Conservation (phyloP, 331 rosid species). For the Dryas integrifolia region DNA sequence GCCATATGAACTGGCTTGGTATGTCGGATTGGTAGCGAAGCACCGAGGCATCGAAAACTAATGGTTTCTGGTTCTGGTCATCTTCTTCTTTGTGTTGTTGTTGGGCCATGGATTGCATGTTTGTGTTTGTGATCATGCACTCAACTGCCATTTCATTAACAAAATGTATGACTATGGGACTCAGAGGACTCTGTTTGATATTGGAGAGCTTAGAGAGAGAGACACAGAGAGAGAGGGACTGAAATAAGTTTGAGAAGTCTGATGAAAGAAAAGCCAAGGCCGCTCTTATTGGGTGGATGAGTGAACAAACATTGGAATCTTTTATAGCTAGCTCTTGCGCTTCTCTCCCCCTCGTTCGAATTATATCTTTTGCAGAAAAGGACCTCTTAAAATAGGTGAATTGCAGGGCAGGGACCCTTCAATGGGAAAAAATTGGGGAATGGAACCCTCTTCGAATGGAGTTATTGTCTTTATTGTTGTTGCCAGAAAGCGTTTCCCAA, state of each 20-base stretch:
- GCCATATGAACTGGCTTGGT: constrained; percentile 84
- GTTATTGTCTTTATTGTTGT: constrained; percentile 48
- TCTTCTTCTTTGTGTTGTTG: constrained; percentile 23
- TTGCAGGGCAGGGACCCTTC: constrained; percentile 16
- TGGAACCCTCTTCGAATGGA: constrained; percentile 27
- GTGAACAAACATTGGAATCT: constrained; percentile 57
- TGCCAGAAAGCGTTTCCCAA: constrained; percentile 64
- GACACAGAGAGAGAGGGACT: constrained; percentile 21
- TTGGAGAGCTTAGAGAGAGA: neutral
- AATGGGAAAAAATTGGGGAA: constrained; percentile 3
- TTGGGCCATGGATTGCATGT: constrained; percentile 34
- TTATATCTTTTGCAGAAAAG: constrained; percentile 19
- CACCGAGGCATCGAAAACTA: constrained; percentile 76
- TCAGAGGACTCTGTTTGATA: neutral
- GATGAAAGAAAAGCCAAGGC: constrained; percentile 70
- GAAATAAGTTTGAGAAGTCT: constrained; percentile 40
- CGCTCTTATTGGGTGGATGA: constrained; percentile 48
- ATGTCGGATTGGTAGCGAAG: constrained; percentile 39
- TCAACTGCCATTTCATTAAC: constrained; percentile 61
- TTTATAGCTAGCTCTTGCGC: constrained; percentile 46
- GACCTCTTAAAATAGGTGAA: neutral
- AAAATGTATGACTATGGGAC: neutral
- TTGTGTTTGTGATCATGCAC: constrained; percentile 35
- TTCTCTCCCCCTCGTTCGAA: constrained; percentile 6
- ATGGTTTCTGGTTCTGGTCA: constrained; percentile 18